phyloP scores from a whole-genome alignment of 306 rosid genomes.

The Cucurbita maxima region DNA sequence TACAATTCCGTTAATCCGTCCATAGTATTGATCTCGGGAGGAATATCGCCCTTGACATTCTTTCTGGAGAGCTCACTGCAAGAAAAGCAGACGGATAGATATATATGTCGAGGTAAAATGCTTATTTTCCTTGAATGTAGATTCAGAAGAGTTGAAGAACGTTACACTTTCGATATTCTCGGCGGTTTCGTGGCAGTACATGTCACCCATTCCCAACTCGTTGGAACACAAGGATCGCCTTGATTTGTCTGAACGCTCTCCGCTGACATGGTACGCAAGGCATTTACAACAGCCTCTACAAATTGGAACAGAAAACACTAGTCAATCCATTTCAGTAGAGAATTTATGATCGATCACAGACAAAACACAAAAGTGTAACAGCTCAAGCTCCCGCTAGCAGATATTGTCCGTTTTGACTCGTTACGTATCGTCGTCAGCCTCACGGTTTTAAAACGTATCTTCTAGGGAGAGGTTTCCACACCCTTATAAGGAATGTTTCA shows the following conservation, averaged over 20 bases:
- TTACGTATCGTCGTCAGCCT: no score
- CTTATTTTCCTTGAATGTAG: background rate
- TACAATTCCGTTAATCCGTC: slow-evolving; percentile 64
- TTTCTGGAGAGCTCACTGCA: slow-evolving; percentile 53
- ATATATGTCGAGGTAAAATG: background rate
- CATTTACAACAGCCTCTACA: slow-evolving; percentile 38
- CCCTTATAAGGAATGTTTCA: no score
- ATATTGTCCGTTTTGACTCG: no score
- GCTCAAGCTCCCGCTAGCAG: no score
- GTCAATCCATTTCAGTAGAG: slow-evolving; percentile 11
- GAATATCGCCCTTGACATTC: slow-evolving; percentile 57
- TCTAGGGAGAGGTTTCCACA: no score
- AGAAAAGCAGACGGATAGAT: background rate
- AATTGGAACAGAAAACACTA: slow-evolving; percentile 18
- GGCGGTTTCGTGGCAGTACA: slow-evolving; percentile 45
- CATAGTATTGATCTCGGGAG: slow-evolving; percentile 52
- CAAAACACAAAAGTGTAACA: background rate
- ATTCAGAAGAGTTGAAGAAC: slow-evolving; percentile 10
- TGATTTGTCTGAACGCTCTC: slow-evolving; percentile 32
- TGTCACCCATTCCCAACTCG: slow-evolving; percentile 76
- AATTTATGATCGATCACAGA: background rate
- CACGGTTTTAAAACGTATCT: no score
- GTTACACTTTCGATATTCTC: slow-evolving; percentile 67
- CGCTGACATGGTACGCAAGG: slow-evolving; percentile 31
- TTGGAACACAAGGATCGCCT: slow-evolving; percentile 92